These are phyloP conservation scores for Pleurotus salmoneostramineus DNA, from an alignment of 768 basidiomycete genomes.

Conservation along the genomic window DNA sequence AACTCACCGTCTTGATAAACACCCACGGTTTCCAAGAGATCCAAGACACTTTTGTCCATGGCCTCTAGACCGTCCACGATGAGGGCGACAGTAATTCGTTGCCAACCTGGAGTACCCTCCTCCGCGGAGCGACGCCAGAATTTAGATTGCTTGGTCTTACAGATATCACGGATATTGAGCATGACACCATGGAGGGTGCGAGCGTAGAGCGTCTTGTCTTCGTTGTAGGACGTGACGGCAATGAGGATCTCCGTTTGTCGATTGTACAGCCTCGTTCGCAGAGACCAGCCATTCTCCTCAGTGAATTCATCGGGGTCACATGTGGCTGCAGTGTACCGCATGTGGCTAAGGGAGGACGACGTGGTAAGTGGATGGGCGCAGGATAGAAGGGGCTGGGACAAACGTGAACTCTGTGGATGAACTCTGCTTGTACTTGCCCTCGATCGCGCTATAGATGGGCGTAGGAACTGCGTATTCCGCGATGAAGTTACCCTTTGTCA, in stretches of 20 bases:
- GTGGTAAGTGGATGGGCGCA: neutral
- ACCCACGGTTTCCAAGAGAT: constrained; percentile 83
- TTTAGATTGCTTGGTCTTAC: constrained; percentile 90
- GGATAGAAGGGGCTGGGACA: constrained; percentile 19
- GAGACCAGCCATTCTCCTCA: constrained; percentile 74
- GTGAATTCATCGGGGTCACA: constrained; percentile 87
- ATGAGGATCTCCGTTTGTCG: constrained; percentile 91
- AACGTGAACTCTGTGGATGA: constrained; percentile 72
- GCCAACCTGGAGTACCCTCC: constrained; percentile 84
- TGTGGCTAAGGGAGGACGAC: constrained; percentile 47
- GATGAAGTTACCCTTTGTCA: constrained; percentile 74
- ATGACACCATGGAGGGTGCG: constrained; percentile 93
- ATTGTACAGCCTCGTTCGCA: constrained; percentile 80
- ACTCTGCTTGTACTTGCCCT: constrained; percentile 51
- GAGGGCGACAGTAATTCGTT: constrained; percentile 83
- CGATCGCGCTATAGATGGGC: constrained; percentile 61
- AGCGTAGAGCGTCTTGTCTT: constrained; percentile 85
- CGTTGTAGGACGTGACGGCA: constrained; percentile 90
- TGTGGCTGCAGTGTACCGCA: constrained; percentile 93
- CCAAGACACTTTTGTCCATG: constrained; percentile 93
- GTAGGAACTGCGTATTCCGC: constrained; percentile 66
- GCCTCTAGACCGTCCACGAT: constrained; percentile 90
- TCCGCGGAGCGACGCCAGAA: constrained; percentile 83
- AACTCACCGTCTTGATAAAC: constrained; percentile 80
- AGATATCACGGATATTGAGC: constrained; percentile 96